Base-by-base conservation (phyloP, 768 basidiomycete species). In the Suillus subalutaceus region DNA sequence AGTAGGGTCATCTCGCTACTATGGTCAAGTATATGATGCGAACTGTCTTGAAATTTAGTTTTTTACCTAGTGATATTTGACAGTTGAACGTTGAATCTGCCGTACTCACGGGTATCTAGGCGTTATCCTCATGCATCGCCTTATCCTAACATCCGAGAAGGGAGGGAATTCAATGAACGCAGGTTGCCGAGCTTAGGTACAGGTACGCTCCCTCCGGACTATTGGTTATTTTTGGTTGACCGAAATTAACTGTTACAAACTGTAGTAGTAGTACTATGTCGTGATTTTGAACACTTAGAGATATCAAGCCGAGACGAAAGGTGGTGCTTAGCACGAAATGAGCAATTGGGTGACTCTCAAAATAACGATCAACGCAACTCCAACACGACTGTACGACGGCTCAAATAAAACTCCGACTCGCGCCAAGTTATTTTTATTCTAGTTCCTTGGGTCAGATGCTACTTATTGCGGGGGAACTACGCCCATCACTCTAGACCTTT, bases 161-260 rank as follows among this genome's bases (percentile, higher is more conserved):
- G 23, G 40, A 60, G 40, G 58, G 58, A 41, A 41, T 35, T 35
- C 40, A 41, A 59, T 60, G 40, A 60, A 60, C 58, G 58, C 58
- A 20, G 41, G 10, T 60, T 60, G 58, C 58, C 58, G 58, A 60
- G 58, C 58, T 60, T 60, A 60, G 40, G 58, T 60, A 59, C 57
- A 38, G 55, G 38, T 59, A 60, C 58, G 58, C 58, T 43, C 58
- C 58, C 40, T 60, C 58, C 60, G 56, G 56, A 44, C 23, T 23
- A 30, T 57, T 63, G 63, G 66, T 50, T 66, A 65, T 66, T 64
- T 56, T 65, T 65, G 56, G 26, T 40, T 64, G 40, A 48, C 66
- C 63, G 66, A 63, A 66, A 65, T 70, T 66, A 43, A 66, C 63
- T 40, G 63, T 56, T 10, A 41, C 16, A 41, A 23, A 10, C 6